These are phyloP conservation scores for Monilinia aucupariae DNA, from an alignment of 2,329 filamentous ascomycete species.

Conservation along the genomic window DNA sequence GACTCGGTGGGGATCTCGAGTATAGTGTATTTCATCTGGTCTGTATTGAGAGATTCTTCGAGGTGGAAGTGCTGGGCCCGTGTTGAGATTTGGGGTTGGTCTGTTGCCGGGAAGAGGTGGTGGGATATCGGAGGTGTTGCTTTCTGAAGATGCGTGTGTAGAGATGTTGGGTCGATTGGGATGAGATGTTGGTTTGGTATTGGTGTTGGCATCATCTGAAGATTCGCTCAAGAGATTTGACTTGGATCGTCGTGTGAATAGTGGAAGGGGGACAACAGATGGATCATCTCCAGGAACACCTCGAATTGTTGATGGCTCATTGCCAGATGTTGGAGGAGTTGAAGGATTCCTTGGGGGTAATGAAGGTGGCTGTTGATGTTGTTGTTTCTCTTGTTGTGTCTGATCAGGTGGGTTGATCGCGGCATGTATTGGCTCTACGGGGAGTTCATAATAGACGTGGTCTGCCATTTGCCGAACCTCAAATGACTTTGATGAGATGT, in stretches of 20 bases:
- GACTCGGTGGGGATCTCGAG: conserved; percentile 17
- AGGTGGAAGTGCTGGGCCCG: conserved; percentile 5
- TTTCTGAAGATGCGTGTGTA: neutral
- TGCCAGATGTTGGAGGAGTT: neutral
- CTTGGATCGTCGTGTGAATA: conserved; percentile 3
- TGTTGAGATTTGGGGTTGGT: neutral
- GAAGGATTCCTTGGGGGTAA: neutral
- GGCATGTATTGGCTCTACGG: conserved; percentile 1
- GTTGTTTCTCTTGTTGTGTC: neutral
- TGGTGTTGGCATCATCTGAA: neutral
- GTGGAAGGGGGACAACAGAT: neutral
- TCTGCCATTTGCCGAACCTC: neutral
- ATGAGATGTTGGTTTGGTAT: neutral
- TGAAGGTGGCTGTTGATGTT: neutral
- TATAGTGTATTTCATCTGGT: conserved; percentile 15
- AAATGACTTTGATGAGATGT: neutral
- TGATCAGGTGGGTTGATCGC: neutral
- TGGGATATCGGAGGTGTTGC: neutral
- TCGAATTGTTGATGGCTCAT: conserved; percentile 1
- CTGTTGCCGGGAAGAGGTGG: neutral
- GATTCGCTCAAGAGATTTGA: neutral
- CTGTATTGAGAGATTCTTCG: conserved; percentile 8
- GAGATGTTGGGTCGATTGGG: neutral
- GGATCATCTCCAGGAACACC: conserved; percentile 4
- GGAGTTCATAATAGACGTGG: conserved; percentile 7